phyloP scores from a whole-genome alignment of 331 rosid genomes.

The Malus hybrid region DNA sequence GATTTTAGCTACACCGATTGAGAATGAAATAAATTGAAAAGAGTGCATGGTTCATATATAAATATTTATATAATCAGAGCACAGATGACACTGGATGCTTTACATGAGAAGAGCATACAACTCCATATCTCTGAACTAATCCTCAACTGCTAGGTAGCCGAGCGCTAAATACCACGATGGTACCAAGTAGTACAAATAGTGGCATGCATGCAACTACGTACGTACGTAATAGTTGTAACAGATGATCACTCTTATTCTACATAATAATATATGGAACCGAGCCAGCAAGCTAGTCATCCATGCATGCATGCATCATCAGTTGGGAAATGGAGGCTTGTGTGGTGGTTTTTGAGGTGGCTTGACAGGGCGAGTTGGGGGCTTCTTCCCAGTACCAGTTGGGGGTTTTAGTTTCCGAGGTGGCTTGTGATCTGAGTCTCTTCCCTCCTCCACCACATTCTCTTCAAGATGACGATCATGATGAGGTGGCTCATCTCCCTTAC shows the following conservation, averaged over 20 bases:
- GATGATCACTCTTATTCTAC: neutral
- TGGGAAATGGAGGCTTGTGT: neutral
- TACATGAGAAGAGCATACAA: neutral
- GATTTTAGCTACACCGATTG: no score
- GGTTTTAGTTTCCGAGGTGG: constrained; percentile 7
- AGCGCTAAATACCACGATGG: neutral
- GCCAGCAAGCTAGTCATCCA: neutral
- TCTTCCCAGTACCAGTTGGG: neutral
- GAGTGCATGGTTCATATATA: neutral
- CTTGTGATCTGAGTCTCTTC: neutral
- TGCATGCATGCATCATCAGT: neutral
- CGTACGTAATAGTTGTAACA: neutral
- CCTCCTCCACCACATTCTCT: neutral
- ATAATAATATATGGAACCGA: neutral
- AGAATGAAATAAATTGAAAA: neutral
- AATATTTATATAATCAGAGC: neutral
- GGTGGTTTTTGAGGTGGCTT: constrained; percentile 2
- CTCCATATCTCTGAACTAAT: neutral
- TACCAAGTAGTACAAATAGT: neutral
- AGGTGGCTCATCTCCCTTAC: neutral
- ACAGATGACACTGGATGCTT: neutral
- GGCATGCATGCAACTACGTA: neutral
- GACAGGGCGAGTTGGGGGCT: neutral
- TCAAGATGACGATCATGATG: constrained; percentile 1
- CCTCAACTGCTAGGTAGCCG: neutral